Percentiles rank a stretch among this genome's conserved stretches.
Conservation (phyloP, 1,284 basidiomycete genomes). For the Vanrija sp. region DNA sequence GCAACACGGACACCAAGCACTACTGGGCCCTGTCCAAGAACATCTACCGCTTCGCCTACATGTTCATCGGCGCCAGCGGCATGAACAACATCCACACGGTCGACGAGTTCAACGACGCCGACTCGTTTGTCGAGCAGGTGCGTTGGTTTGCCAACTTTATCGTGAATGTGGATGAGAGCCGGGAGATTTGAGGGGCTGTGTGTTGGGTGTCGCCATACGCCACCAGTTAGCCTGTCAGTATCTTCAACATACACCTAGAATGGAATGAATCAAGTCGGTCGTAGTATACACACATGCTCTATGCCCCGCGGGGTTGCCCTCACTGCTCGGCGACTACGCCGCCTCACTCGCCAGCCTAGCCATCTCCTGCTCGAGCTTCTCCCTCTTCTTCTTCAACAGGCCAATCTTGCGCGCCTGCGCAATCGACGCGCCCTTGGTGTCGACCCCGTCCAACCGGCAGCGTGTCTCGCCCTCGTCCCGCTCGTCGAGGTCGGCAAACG, state of each 20-base stretch:
- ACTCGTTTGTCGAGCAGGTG: slow-evolving; percentile 36
- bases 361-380: slow-evolving; percentile 41
- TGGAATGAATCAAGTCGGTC: no score
- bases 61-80: slow-evolving; percentile 4
- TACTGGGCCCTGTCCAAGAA: slow-evolving; percentile 44
- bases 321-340: no score
- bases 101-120: slow-evolving; percentile 36
- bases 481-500: slow-evolving; percentile 7
- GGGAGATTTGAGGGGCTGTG: slow-evolving; percentile 18
- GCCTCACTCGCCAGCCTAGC: slow-evolving; percentile 26
- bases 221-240: no score
- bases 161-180: slow-evolving; percentile 37
- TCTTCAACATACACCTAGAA: no score
- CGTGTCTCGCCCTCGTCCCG: slow-evolving; percentile 4
- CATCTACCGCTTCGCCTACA: slow-evolving; percentile 43
- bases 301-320: no score
- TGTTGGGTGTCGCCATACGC: no score
- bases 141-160: slow-evolving; percentile 43
- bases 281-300: no score
- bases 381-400: slow-evolving; percentile 38
- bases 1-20: slow-evolving; percentile 45
- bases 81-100: slow-evolving; percentile 37
- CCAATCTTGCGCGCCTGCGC: slow-evolving; percentile 40
- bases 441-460: slow-evolving; percentile 26
- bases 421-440: slow-evolving; percentile 32